Base-by-base conservation (phyloP, 139 green algal genomes). In the Tetradesmus lagerheimii region DNA sequence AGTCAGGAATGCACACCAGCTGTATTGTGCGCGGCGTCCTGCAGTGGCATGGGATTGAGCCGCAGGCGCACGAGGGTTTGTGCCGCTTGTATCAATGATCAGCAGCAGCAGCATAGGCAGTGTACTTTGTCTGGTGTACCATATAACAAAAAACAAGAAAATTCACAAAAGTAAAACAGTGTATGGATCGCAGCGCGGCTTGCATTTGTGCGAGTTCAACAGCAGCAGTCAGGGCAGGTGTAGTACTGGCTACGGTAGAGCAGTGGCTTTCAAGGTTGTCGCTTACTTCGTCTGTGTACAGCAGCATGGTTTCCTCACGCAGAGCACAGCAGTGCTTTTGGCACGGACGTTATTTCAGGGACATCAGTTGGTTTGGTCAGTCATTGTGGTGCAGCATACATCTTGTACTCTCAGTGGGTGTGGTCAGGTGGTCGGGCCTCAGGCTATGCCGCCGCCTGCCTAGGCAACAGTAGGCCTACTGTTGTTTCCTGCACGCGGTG, bases 111-210 rank as follows among this genome's bases (percentile, higher is more conserved):
- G 57, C 53, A 25, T 71, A 71, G 57, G 8, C 20, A 71, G 57
- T n/a, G 57, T 71, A 31, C 20, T 71, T 71, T 71, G 57, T 31
- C 23, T 31, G 23, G 16, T 71, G 57, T 71, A 71, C 57, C 3
- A 71, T 71, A 71, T 71, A n/a, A n/a, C 57, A 31, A 31, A 71
- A 71, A n/a, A n/a, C n/a, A n/a, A n/a, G n/a, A n/a, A n/a, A 71
- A 71, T 9, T 31, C 57, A 71, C 31, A 71, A n/a, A 66, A 66
- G 53, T 25, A 71, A 71, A 71, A 18, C 2, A 71, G 8, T n/a
- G 57, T 71, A 23, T n/a, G 57, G 57, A 31, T 64, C 50, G 43
- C 47, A 71, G 57, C 57, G 23, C 20, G 57, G 20, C 25, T n/a
- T n/a, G 57, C 31, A 23, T 20, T 23, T 31, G 2, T 71, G 57